Base-by-base conservation (phyloP, 371 early-diverging fungal species). In the Mortierella sp. region DNA sequence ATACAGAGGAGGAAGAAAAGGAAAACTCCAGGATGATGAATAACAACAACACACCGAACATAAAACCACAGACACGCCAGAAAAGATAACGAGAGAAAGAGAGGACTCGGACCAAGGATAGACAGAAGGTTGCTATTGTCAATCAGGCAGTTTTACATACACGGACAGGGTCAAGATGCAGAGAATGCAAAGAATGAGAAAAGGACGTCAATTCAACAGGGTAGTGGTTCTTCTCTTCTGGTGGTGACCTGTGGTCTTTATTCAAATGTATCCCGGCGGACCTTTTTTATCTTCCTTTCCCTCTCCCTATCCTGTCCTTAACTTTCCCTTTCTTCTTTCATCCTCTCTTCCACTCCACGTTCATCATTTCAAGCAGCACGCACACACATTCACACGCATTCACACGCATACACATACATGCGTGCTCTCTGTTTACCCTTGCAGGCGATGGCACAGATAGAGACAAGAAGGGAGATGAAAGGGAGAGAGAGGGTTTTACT, bases 251-350 rank as follows among this genome's bases (percentile, higher is more conserved):
- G 24, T 68, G 68, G 68, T 21, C 68, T 41, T 38, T 68, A 41
- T 63, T 68, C 68, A 68, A 68, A 41, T 68, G 43, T 65, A 65
- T 65, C 65, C 65, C 65, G 38, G 65, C 65, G 65, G 65, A 38
- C 32, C 65, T 18, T 32, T 65, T 65, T 65, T 68, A 21, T 38
- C 24, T 68, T 18, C 12, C 43, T 21, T 10, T 68, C 21, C 24
- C 43, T 21, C 21, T 68, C 21, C 24, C 43, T 68, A 68, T 68
- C 68, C 68, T 68, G 16, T 16, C 65, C 35, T 32, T 32, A 5
- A 8, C 63, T 16, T 38, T 1, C 21, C 38, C 38, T 65, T 65
- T 51, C 21, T 21, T 51, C 48, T 48, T 21, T 49, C 49, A 16
- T 49, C 38, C 38, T 41, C 18, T 65, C 18, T 35, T 58, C n/a